Conservation (phyloP, 2,329 filamentous ascomycete species). For the Aspergillus sp. region DNA sequence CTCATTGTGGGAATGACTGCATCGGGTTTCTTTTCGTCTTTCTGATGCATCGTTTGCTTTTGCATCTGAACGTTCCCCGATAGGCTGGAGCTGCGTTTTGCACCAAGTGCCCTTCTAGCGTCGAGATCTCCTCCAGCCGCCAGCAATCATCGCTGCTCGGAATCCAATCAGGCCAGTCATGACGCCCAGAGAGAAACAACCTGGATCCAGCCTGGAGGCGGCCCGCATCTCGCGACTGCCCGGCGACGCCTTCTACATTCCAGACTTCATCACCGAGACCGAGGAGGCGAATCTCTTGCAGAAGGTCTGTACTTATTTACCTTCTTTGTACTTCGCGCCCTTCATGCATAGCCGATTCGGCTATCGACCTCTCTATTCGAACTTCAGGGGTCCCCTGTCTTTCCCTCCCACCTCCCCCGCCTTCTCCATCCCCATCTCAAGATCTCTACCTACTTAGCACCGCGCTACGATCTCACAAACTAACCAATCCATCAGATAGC, state of each 20-base stretch:
- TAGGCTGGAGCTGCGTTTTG: neutral
- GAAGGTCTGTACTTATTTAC: constrained; percentile 55
- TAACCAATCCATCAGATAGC: constrained; percentile 33
- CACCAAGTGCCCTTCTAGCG: neutral
- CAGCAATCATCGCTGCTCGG: neutral
- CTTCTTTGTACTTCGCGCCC: too few species aligned
- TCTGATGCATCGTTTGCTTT: neutral
- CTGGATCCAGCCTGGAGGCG: constrained; percentile 24
- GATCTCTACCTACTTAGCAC: neutral
- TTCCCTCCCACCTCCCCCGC: neutral
- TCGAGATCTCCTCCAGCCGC: neutral
- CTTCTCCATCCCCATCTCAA: neutral
- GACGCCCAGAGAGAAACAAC: neutral
- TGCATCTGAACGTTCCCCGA: neutral
- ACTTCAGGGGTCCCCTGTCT: neutral
- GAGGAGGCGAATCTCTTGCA: constrained; percentile 72
- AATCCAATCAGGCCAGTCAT: neutral
- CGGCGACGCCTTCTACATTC: constrained; percentile 72
- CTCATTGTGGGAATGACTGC: constrained; percentile 8
- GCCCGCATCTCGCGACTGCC: constrained; percentile 34
- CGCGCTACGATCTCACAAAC: too few species aligned
- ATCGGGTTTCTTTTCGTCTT: neutral
- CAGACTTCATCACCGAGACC: constrained; percentile 74
- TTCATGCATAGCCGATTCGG: neutral
- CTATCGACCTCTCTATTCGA: neutral